Percentiles rank a stretch among this genome's conserved stretches.
Evolutionary conservation across 2,329 filamentous ascomycete genomes (phyloP).

Genomic region (Mycogone perniciosa): DNA sequence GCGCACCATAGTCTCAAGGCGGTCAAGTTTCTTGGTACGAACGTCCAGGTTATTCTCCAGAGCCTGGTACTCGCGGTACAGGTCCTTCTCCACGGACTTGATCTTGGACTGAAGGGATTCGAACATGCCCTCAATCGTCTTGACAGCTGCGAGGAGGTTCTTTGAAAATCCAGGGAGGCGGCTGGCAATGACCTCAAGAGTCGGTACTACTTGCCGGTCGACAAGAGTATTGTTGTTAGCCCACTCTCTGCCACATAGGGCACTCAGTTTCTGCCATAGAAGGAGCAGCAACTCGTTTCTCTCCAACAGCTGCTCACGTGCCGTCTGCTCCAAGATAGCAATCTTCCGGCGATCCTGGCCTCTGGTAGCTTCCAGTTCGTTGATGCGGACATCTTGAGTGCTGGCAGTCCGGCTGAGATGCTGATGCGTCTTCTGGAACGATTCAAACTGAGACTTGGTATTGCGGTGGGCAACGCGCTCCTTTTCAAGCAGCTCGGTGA

Average conservation of each 20-base stretch:
- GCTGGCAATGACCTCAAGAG: constrained; percentile 76
- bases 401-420: constrained; percentile 81
- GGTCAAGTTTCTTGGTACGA: constrained; percentile 78
- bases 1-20: constrained; percentile 72
- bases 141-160: constrained; percentile 80
- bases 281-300: constrained; percentile 80
- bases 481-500: constrained; percentile 84
- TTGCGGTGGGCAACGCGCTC: constrained; percentile 79
- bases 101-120: constrained; percentile 73
- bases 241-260: constrained; percentile 87
- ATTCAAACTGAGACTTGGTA: constrained; percentile 83
- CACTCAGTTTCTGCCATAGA: constrained; percentile 85
- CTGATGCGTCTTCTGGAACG: constrained; percentile 78
- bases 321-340: constrained; percentile 66
- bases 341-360: constrained; percentile 73
- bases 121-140: constrained; percentile 77
- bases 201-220: constrained; percentile 75
- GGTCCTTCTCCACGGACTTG: constrained; percentile 76
- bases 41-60: constrained; percentile 75
- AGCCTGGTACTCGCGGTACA: constrained; percentile 85
- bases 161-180: constrained; percentile 85
- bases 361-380: constrained; percentile 77
- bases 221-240: constrained; percentile 82
- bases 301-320: constrained; percentile 82
- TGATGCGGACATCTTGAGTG: constrained; percentile 75